Conservation (phyloP, 2,329 filamentous ascomycete species). For the Thielaviopsis punctulata region DNA sequence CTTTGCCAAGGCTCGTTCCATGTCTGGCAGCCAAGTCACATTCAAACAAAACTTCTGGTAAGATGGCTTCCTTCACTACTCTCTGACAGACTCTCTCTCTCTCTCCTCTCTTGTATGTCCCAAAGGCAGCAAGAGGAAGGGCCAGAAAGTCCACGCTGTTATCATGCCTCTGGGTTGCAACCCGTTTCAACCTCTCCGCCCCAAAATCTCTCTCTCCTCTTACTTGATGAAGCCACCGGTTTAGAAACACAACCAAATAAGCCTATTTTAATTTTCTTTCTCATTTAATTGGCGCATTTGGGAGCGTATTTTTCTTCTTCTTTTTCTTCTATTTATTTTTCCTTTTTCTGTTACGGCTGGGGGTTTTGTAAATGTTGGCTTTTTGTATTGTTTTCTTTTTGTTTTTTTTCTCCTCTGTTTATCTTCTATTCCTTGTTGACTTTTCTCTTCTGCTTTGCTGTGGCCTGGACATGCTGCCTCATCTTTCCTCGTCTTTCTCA, state of each 20-base stretch:
- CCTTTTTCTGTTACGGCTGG: background rate
- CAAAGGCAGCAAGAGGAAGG: background rate
- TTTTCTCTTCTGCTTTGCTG: too few species aligned
- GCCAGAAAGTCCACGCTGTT: background rate
- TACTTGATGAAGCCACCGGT: background rate
- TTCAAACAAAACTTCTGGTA: too few species aligned
- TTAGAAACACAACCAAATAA: background rate
- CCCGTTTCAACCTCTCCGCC: slow-evolving; percentile 3
- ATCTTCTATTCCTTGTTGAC: too few species aligned
- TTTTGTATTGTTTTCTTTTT: too few species aligned
- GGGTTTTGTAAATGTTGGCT: too few species aligned
- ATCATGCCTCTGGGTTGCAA: background rate
- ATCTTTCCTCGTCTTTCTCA: too few species aligned
- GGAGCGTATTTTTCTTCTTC: background rate
- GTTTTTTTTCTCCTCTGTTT: too few species aligned
- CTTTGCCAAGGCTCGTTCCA: background rate
- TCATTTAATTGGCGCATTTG: slow-evolving; percentile 1
- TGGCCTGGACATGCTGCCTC: too few species aligned
- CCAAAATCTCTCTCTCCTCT: background rate
- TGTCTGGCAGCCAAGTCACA: too few species aligned
- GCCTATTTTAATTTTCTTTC: background rate
- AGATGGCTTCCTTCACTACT: background rate
- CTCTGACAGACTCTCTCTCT: background rate
- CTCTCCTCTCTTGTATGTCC: background rate
- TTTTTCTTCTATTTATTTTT: slow-evolving; percentile 2